phyloP scores from a whole-genome alignment of 352 stramenopile genomes.

The Bremia lactucae region DNA sequence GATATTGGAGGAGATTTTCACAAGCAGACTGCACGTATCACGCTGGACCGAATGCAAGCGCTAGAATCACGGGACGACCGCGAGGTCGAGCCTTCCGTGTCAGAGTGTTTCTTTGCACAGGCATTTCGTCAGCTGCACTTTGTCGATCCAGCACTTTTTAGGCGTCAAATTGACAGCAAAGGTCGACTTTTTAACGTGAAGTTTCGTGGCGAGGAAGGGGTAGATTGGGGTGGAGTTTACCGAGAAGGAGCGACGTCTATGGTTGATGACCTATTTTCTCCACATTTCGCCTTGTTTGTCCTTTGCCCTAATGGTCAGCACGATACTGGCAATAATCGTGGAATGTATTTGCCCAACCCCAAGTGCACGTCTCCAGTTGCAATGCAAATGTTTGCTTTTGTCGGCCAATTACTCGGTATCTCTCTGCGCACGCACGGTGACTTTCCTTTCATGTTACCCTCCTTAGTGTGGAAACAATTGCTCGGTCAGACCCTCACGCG shows the following conservation, averaged over 20 bases:
- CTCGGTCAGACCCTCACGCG: slow-evolving; percentile 65
- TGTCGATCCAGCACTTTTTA: slow-evolving; percentile 76
- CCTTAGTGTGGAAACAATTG: slow-evolving; percentile 90
- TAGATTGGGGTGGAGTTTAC: slow-evolving; percentile 86
- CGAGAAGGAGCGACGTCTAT: slow-evolving; percentile 83
- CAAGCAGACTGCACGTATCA: slow-evolving; percentile 74
- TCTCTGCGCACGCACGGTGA: slow-evolving; percentile 88
- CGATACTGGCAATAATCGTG: slow-evolving; percentile 74
- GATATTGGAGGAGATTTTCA: slow-evolving; percentile 40
- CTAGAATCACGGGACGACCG: slow-evolving; percentile 82
- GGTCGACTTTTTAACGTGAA: slow-evolving; percentile 84
- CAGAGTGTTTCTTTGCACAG: slow-evolving; percentile 90
- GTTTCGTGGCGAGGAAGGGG: slow-evolving; percentile 81
- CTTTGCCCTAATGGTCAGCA: slow-evolving; percentile 82
- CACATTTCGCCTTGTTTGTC: slow-evolving; percentile 78
- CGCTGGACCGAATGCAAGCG: slow-evolving; percentile 72
- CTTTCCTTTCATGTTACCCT: slow-evolving; percentile 87
- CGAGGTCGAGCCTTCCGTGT: slow-evolving; percentile 79
- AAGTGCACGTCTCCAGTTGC: slow-evolving; percentile 82
- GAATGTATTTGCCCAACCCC: slow-evolving; percentile 83
- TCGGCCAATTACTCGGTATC: slow-evolving; percentile 90
- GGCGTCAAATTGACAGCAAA: slow-evolving; percentile 85
- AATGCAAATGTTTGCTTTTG: slow-evolving; percentile 90
- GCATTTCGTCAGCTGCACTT: slow-evolving; percentile 85
- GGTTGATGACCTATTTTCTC: slow-evolving; percentile 82